These are phyloP conservation scores for Annona cherimola DNA, from an alignment of 164 flowering plant genomes.

Conservation along the genomic window DNA sequence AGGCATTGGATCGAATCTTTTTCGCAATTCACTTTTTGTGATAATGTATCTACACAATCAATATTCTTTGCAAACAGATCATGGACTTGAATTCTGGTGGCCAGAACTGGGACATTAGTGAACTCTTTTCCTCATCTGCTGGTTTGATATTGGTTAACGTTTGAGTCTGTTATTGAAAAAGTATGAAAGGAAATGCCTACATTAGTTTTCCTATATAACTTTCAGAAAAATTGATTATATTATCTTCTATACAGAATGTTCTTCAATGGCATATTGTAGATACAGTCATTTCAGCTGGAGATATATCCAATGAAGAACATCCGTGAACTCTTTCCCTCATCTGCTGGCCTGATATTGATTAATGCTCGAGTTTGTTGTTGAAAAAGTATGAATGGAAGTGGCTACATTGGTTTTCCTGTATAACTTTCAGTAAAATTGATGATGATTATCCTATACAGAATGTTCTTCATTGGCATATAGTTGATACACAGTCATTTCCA, in stretches of 20 bases:
- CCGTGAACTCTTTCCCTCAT: neutral
- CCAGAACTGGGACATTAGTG: neutral
- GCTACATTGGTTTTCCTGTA: neutral
- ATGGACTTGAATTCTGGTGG: neutral
- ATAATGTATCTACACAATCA: neutral
- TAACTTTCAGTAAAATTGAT: too few relatives aligned
- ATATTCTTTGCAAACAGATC: neutral
- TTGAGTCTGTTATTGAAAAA: neutral
- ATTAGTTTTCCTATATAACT: neutral
- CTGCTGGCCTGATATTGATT: neutral
- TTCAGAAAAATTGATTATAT: neutral
- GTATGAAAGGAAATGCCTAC: neutral
- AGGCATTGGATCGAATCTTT: too few relatives aligned
- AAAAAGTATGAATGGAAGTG: neutral
- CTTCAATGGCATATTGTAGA: constrained; percentile 97
- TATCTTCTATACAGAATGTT: constrained; percentile 51
- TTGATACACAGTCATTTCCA: constrained; percentile 84
- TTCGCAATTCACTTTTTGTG: neutral
- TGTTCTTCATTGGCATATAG: constrained; percentile 95
- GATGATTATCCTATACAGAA: constrained; percentile 38
- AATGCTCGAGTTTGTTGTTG: neutral
- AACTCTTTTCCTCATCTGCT: neutral
- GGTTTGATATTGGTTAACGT: neutral
- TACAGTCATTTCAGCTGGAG: constrained; percentile 82
- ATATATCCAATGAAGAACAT: constrained; percentile 45